Conservation (phyloP, 768 basidiomycete genomes). For the Pisolithus marmoratus region DNA sequence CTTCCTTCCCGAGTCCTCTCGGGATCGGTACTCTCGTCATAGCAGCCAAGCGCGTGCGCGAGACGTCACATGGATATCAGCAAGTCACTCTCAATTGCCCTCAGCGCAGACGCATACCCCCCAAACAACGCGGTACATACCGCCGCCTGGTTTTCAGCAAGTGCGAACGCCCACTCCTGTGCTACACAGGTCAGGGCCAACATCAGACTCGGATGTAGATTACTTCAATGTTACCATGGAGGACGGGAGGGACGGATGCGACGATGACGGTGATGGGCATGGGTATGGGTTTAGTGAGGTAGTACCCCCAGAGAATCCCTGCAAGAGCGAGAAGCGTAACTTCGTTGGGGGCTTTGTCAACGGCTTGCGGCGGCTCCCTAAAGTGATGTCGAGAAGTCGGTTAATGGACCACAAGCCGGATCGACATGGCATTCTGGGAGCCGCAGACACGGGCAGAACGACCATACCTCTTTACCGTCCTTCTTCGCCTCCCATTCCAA, state of each 20-base stretch:
- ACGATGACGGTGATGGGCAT: conserved; percentile 12
- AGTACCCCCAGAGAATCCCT: conserved; percentile 13
- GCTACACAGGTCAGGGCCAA: conserved; percentile 23
- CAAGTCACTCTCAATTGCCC: conserved; percentile 19
- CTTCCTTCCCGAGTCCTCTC: conserved; percentile 19
- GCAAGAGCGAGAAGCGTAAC: conserved; percentile 27
- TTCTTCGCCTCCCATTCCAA: conserved; percentile 13
- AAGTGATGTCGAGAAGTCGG: conserved; percentile 28
- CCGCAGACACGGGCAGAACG: conserved; percentile 9
- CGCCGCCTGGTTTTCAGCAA: conserved; percentile 15
- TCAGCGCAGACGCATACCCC: conserved; percentile 25
- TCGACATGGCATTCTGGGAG: conserved; percentile 4
- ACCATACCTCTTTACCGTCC: conserved; percentile 17
- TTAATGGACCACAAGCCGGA: conserved; percentile 21
- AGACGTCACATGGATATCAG: conserved; percentile 30
- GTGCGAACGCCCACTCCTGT: conserved; percentile 23
- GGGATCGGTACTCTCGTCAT: conserved; percentile 25
- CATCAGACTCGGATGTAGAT: conserved; percentile 26
- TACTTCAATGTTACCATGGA: conserved; percentile 32
- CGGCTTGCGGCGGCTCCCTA: conserved; percentile 26
- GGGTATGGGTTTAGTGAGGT: conserved; percentile 21
- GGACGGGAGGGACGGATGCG: conserved; percentile 15
- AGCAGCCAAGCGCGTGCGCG: conserved; percentile 21
- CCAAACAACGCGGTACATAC: conserved; percentile 19
- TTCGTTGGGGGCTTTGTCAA: conserved; percentile 27